Evolutionary conservation across 139 green algal genomes (phyloP).

Genomic region (Chlorella sp.): DNA sequence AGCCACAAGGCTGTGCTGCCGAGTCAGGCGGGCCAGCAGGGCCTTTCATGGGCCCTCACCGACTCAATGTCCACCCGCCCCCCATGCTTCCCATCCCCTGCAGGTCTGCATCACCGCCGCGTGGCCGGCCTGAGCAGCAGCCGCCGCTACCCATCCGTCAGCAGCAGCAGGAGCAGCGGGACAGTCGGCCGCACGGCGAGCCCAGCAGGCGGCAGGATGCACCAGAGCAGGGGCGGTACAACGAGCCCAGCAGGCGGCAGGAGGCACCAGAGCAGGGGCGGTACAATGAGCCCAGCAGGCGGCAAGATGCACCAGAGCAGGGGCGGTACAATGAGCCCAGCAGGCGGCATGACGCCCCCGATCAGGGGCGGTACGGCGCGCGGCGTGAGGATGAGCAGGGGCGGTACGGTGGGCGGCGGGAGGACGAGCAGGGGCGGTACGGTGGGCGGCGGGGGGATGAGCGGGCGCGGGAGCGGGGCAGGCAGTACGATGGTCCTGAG

Average conservation of each 20-base stretch:
- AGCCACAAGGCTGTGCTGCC: neutral
- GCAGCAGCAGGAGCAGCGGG: neutral
- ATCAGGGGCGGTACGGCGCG: neutral
- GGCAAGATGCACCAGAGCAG: neutral
- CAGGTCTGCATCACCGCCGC: conserved; percentile 3
- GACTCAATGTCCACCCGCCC: neutral
- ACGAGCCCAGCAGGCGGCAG: neutral
- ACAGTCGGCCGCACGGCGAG: neutral
- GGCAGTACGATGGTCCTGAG: neutral
- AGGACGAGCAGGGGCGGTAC: neutral
- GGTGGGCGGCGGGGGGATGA: neutral
- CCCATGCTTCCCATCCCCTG: neutral
- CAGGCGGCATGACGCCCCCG: neutral
- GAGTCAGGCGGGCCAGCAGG: neutral
- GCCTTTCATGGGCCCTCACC: neutral
- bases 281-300: neutral
- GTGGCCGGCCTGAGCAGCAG: conserved; percentile 4
- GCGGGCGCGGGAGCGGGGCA: too few species aligned
- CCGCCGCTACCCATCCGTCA: neutral
- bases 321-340: neutral
- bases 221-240: neutral
- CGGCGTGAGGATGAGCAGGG: too few species aligned
- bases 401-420: neutral
- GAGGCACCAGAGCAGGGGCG: too few species aligned
- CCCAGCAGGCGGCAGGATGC: neutral